Percentiles rank a stretch among this genome's conserved stretches.
phyloP scores from a whole-genome alignment of 2,329 filamentous ascomycete species.

The Colletotrichum coccodes region DNA sequence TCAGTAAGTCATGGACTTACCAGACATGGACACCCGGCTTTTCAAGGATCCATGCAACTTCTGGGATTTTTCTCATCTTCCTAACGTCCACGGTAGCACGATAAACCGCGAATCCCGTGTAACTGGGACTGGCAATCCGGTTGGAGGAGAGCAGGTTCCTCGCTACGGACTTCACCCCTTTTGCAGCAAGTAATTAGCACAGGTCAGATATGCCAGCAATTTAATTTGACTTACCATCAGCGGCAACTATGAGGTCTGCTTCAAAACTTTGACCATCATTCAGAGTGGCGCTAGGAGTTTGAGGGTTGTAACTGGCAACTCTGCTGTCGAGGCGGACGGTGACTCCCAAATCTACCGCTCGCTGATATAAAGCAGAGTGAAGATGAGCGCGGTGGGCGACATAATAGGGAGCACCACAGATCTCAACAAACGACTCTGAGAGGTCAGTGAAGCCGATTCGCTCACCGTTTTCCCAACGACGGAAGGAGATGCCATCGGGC shows the following conservation, averaged over 20 bases:
- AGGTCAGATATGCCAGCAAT: neutral
- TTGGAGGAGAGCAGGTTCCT: slow-evolving; percentile 31
- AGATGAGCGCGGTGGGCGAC: slow-evolving; percentile 48
- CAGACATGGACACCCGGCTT: slow-evolving; percentile 51
- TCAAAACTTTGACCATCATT: slow-evolving; percentile 36
- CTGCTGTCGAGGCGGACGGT: slow-evolving; percentile 37
- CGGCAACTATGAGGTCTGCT: slow-evolving; percentile 47
- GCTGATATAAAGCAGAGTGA: slow-evolving; percentile 42
- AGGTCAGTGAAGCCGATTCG: slow-evolving; percentile 35
- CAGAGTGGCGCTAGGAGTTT: slow-evolving; percentile 35
- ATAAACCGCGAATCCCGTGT: slow-evolving; percentile 53
- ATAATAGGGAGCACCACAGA: slow-evolving; percentile 45
- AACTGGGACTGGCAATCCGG: slow-evolving; percentile 28
- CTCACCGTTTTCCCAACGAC: slow-evolving; percentile 39
- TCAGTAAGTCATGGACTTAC: slow-evolving; percentile 34
- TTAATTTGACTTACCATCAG: slow-evolving; percentile 41
- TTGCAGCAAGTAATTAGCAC: too few relatives aligned
- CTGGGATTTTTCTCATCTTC: slow-evolving; percentile 46
- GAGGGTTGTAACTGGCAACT: slow-evolving; percentile 38
- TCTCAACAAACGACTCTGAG: slow-evolving; percentile 37
- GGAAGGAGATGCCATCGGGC: slow-evolving; percentile 36
- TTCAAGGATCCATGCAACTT: slow-evolving; percentile 50
- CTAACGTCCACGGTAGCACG: slow-evolving; percentile 50
- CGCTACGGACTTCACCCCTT: slow-evolving; percentile 44
- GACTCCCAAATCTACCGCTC: slow-evolving; percentile 39